These are phyloP conservation scores for Debaryomyces tyrocola DNA, from an alignment of 805 yeast species.

Conservation along the genomic window DNA sequence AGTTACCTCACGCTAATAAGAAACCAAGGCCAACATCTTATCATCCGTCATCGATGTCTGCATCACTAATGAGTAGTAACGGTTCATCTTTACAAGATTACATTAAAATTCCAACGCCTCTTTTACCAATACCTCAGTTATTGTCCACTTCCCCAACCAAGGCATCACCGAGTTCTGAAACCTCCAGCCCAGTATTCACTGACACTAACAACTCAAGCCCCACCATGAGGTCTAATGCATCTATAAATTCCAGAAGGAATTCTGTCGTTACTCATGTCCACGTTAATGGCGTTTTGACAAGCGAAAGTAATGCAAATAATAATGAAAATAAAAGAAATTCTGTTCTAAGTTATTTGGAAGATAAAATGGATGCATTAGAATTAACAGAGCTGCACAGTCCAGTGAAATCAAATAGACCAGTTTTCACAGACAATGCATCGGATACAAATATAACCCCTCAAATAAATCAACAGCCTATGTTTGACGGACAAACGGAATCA, in stretches of 20 bases:
- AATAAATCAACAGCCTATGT: slow-evolving; percentile 30
- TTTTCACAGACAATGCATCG: slow-evolving; percentile 1
- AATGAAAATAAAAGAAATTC: slow-evolving; percentile 37
- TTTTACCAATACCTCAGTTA: slow-evolving; percentile 31
- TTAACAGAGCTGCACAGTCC: slow-evolving; percentile 32
- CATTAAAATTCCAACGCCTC: slow-evolving; percentile 34
- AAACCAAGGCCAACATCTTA: slow-evolving; percentile 84
- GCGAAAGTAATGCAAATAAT: slow-evolving; percentile 16
- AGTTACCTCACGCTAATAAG: slow-evolving; percentile 47
- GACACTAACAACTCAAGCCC: slow-evolving; percentile 8
- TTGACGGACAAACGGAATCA: slow-evolving; percentile 19
- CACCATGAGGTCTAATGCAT: slow-evolving; percentile 7
- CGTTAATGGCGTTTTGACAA: slow-evolving; percentile 43
- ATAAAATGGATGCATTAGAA: slow-evolving; percentile 43
- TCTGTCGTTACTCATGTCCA: slow-evolving; percentile 44
- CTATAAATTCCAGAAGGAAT: slow-evolving; percentile 28
- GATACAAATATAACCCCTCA: slow-evolving; percentile 22
- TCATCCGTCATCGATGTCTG: slow-evolving; percentile 61
- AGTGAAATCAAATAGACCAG: slow-evolving; percentile 2
- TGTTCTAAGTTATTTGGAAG: slow-evolving; percentile 44
- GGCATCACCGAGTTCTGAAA: slow-evolving; percentile 20
- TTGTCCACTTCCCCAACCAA: slow-evolving; percentile 41
- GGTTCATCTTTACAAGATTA: slow-evolving; percentile 28
- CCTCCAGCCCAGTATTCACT: slow-evolving; percentile 1
- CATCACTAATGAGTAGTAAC: slow-evolving; percentile 17